These are phyloP conservation scores for Scedosporium apiospermum DNA, from an alignment of 2,329 filamentous ascomycete species.

Conservation along the genomic window DNA sequence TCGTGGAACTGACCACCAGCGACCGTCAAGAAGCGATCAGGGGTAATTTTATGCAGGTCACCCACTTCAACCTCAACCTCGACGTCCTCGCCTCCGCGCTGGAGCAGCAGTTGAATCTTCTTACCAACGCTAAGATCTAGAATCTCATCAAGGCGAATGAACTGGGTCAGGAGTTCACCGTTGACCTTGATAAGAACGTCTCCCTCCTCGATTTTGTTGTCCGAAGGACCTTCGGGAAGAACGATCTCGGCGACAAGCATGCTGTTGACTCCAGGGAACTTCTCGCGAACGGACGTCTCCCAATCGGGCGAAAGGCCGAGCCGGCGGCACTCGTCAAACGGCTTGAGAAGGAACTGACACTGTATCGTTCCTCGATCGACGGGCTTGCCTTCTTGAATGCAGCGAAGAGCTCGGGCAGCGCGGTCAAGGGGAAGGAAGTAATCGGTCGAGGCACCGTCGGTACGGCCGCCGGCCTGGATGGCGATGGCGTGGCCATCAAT, in stretches of 20 bases:
- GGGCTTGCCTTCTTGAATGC: slow-evolving; percentile 64
- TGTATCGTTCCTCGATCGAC: slow-evolving; percentile 95
- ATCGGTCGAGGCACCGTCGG: slow-evolving; percentile 91
- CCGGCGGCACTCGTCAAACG: slow-evolving; percentile 91
- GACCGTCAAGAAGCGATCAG: slow-evolving; percentile 89
- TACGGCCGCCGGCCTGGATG: slow-evolving; percentile 84
- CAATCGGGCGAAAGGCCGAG: slow-evolving; percentile 76
- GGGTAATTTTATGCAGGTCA: slow-evolving; percentile 88
- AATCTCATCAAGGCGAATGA: slow-evolving; percentile 83
- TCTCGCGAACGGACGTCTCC: slow-evolving; percentile 74
- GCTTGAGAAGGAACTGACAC: slow-evolving; percentile 92
- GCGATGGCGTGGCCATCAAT: slow-evolving; percentile 88
- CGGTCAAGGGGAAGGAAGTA: slow-evolving; percentile 94
- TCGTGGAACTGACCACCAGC: slow-evolving; percentile 93
- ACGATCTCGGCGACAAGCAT: slow-evolving; percentile 97
- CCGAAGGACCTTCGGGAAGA: slow-evolving; percentile 79
- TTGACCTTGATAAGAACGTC: slow-evolving; percentile 93
- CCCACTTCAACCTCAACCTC: slow-evolving; percentile 78
- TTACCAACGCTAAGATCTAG: slow-evolving; percentile 78
- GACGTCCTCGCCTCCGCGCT: slow-evolving; percentile 80
- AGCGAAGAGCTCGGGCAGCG: slow-evolving; percentile 76
- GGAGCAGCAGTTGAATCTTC: slow-evolving; percentile 70
- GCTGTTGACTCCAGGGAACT: slow-evolving; percentile 87
- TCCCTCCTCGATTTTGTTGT: slow-evolving; percentile 82
- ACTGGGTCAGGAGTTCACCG: slow-evolving; percentile 84